These are phyloP conservation scores for Aspergillus hiratsukae DNA, from an alignment of 2,329 filamentous ascomycete genomes.

Conservation along the genomic window DNA sequence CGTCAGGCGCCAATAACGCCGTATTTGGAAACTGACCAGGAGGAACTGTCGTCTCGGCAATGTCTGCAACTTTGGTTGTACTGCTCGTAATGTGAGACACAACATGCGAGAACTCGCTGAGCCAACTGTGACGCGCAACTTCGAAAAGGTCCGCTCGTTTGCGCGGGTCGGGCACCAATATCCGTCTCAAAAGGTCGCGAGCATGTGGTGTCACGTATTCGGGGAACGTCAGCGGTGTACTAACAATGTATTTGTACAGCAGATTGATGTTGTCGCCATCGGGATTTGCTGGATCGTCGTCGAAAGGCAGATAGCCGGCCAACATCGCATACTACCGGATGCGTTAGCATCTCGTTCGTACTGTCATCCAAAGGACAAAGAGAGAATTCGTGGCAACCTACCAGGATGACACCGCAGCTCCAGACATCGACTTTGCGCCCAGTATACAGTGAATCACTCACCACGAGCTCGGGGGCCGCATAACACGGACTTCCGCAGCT, in stretches of 20 bases:
- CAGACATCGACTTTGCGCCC: slow-evolving; percentile 97
- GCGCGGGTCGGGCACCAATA: slow-evolving; percentile 89
- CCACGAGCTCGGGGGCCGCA: slow-evolving; percentile 91
- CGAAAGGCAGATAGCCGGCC: slow-evolving; percentile 93
- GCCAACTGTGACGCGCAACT: slow-evolving; percentile 94
- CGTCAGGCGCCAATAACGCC: neutral
- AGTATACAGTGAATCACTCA: slow-evolving; percentile 95
- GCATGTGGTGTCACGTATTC: slow-evolving; percentile 98
- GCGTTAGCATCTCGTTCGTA: neutral
- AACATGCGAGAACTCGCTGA: slow-evolving; percentile 94
- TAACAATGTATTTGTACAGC: slow-evolving; percentile 98
- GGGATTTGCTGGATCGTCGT: slow-evolving; percentile 95
- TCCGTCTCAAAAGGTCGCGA: slow-evolving; percentile 83
- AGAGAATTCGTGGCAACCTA: slow-evolving; percentile 47
- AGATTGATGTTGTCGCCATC: slow-evolving; percentile 99
- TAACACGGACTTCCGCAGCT: slow-evolving; percentile 98
- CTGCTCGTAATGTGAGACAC: slow-evolving; percentile 96
- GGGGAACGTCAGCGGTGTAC: slow-evolving; percentile 92
- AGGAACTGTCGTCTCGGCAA: slow-evolving; percentile 71
- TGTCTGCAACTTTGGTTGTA: slow-evolving; percentile 80
- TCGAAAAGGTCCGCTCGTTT: slow-evolving; percentile 96
- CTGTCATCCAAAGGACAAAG: neutral
- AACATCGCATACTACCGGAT: slow-evolving; percentile 91
- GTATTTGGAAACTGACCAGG: slow-evolving; percentile 39
- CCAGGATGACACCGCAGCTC: slow-evolving; percentile 98